These are phyloP conservation scores for Podospora pseudopauciseta DNA, from an alignment of 495 filamentous ascomycete species.

Conservation along the genomic window DNA sequence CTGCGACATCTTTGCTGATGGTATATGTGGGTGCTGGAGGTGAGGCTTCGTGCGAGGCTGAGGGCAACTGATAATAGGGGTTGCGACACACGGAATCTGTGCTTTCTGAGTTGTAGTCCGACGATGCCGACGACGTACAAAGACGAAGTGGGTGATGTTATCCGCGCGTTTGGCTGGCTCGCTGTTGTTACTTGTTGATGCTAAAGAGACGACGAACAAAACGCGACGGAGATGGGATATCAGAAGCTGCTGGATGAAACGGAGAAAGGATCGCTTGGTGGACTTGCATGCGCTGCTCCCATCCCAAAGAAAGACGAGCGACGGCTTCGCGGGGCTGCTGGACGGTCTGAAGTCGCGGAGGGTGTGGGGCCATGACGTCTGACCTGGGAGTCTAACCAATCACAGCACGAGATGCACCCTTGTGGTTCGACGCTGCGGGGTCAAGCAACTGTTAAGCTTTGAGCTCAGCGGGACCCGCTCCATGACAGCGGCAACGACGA, in stretches of 20 bases:
- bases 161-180: background rate
- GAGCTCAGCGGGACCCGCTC: background rate
- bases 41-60: background rate
- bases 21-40: conserved; percentile 4
- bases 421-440: background rate
- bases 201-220: background rate
- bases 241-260: conserved; percentile 6
- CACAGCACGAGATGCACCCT: background rate
- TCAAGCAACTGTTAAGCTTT: background rate
- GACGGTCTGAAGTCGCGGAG: too few species aligned
- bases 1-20: conserved; percentile 36
- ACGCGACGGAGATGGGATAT: background rate
- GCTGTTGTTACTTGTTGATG: background rate
- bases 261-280: background rate
- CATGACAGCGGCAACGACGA: background rate
- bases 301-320: background rate
- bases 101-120: background rate
- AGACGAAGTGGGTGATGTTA: background rate
- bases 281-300: background rate
- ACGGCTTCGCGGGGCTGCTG: too few species aligned
- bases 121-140: background rate
- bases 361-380: background rate
- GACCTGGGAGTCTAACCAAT: background rate
- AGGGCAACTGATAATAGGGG: background rate
- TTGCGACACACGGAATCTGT: background rate